A percentile compares a stretch with the other conserved stretches of the same genome.
These are phyloP conservation scores for Aspergillus bombycis DNA, from an alignment of 2,329 filamentous ascomycete genomes.

Conservation along the genomic window DNA sequence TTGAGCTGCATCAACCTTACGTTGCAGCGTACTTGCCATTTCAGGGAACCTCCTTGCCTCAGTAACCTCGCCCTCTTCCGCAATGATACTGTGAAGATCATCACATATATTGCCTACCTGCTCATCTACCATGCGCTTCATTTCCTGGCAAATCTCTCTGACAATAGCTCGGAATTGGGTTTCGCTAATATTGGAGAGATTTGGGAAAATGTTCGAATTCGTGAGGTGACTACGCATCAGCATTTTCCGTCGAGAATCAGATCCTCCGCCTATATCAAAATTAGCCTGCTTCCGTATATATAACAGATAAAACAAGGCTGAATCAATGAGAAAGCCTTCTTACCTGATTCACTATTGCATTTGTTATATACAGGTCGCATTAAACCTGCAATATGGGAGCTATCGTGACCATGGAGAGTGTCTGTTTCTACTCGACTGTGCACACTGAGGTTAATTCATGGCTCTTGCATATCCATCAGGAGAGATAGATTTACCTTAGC, in stretches of 20 bases:
- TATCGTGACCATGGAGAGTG: slow-evolving; percentile 11
- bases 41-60: background rate
- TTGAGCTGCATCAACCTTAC: background rate
- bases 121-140: background rate
- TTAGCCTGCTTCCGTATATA: background rate
- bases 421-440: slow-evolving; percentile 12
- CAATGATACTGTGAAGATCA: background rate
- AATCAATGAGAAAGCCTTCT: background rate
- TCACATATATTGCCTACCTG: background rate
- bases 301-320: background rate
- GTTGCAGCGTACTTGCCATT: background rate
- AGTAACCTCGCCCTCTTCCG: background rate
- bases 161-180: background rate
- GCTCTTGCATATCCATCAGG: background rate
- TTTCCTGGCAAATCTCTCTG: background rate
- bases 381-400: slow-evolving; percentile 15
- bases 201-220: background rate
- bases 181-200: background rate
- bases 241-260: background rate
- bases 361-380: slow-evolving; percentile 17
- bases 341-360: slow-evolving; percentile 8
- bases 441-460: background rate
- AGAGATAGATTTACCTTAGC: background rate
- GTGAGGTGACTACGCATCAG: background rate
- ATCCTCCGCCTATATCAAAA: background rate